phyloP scores from a whole-genome alignment of 192 early-diverging fungal species.

The Gryganskiella cystojenkinii region DNA sequence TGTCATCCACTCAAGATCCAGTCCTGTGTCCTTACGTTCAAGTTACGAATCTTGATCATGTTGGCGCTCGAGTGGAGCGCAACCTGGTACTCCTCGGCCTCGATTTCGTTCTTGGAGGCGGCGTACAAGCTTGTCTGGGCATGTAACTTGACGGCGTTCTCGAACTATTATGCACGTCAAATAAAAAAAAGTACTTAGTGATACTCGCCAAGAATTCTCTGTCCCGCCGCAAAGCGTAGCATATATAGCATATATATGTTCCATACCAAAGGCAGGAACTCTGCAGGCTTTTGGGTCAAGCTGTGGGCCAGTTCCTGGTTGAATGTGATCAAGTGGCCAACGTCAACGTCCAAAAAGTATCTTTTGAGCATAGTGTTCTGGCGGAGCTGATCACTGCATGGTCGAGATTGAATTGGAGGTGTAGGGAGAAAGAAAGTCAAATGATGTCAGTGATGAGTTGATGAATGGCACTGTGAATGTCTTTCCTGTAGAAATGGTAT shows the following conservation, averaged over 20 bases:
- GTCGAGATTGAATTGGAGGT: constrained; percentile 3
- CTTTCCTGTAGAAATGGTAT: neutral
- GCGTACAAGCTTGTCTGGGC: constrained; percentile 78
- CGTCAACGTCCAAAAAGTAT: constrained; percentile 86
- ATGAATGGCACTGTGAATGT: neutral
- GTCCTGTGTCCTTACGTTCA: constrained; percentile 72
- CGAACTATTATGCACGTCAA: constrained; percentile 71
- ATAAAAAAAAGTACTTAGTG: neutral
- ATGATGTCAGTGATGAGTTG: neutral
- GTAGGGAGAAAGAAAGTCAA: constrained; percentile 1
- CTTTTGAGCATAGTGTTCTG: constrained; percentile 84
- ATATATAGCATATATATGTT: too few relatives aligned
- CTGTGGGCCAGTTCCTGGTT: constrained; percentile 87
- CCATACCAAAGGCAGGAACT: constrained; percentile 83
- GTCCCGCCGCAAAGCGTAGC: too few relatives aligned
- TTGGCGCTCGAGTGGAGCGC: constrained; percentile 87
- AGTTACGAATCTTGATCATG: constrained; percentile 87
- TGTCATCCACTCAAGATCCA: neutral
- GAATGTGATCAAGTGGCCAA: constrained; percentile 85
- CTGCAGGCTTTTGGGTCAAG: constrained; percentile 81
- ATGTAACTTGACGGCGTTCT: constrained; percentile 82
- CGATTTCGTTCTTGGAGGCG: constrained; percentile 62
- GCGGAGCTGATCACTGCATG: constrained; percentile 85
- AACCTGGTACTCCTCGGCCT: constrained; percentile 90
- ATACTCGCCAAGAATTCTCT: neutral